Percentiles rank a stretch among this genome's conserved stretches.
phyloP scores from a whole-genome alignment of 129 eudicot genomes.

The Flaveria brownii region DNA sequence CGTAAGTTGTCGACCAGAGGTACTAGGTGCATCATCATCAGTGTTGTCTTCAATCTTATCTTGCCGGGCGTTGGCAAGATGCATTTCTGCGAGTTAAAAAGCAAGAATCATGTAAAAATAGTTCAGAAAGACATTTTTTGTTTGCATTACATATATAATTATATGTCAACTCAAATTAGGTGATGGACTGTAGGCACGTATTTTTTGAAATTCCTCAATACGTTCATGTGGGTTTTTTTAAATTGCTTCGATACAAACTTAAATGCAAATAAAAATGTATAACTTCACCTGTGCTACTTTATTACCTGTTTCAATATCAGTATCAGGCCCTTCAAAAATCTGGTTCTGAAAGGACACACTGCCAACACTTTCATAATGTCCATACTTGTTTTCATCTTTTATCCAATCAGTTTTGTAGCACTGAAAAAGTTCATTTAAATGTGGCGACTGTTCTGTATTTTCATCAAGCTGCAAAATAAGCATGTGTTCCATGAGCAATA shows the following conservation, averaged over 20 bases:
- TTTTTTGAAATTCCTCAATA: slow-evolving; percentile 9
- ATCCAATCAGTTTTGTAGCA: slow-evolving; percentile 96
- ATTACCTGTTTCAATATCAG: slow-evolving; percentile 95
- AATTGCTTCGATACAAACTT: slow-evolving; percentile 7
- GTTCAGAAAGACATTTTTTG: neutral
- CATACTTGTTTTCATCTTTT: slow-evolving; percentile 90
- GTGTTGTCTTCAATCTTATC: slow-evolving; percentile 59
- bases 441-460: slow-evolving; percentile 99
- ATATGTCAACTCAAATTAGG: neutral
- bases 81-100: slow-evolving; percentile 66
- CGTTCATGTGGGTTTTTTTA: neutral
- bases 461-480: slow-evolving; percentile 75
- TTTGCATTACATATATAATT: slow-evolving; percentile 23
- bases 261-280: slow-evolving; percentile 1
- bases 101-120: slow-evolving; percentile 16
- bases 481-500: slow-evolving; percentile 2
- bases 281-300: slow-evolving; percentile 1
- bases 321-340: slow-evolving; percentile 97
- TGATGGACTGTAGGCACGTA: neutral
- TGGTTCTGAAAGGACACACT: slow-evolving; percentile 75
- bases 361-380: slow-evolving; percentile 90
- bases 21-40: slow-evolving; percentile 87
- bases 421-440: slow-evolving; percentile 92
- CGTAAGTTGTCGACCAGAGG: slow-evolving; percentile 77
- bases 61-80: slow-evolving; percentile 81